Base-by-base conservation (phyloP, 1,284 basidiomycete species). In the Dichomitus squalens region DNA sequence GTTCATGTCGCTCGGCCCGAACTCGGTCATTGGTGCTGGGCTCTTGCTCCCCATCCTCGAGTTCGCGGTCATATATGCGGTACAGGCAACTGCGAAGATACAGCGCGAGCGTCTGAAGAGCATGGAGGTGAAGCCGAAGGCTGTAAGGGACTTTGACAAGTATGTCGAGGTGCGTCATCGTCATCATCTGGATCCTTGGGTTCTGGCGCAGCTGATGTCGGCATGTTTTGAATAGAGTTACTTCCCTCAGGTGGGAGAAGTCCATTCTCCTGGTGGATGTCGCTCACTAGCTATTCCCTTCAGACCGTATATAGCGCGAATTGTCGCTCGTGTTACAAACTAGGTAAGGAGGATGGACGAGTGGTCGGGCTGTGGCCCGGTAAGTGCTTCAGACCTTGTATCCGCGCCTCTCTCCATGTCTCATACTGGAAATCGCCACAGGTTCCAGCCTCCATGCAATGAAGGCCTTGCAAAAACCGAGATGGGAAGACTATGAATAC, bases 281-380 rank as follows among this genome's bases (percentile, higher is more conserved):
- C 6, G 11, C 18, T 27, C 18, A 6, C 1, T 1, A 9, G 34
- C 40, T 9, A 52, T 21, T 31, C 8, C 12, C 12, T 23, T 43
- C 35, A 86, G 82, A 85, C 83, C 3, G 83, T 87, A 1, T 87
- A 79, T 66, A 77, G 78, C 34, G 78, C 80, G 53, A 79, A 81
- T 55, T 87, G 86, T 64, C 75, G 79, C 5, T 84, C 84, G 3
- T 89, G 87, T 86, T 88, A 88, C 65, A 88, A 88, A 67, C 75
- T 73, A 44, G 84, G 84, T 4, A 79, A 79, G 58, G 78, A 79
- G 62, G 82, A 85, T 56, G 85, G 86, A 2, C 76, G 81, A 1
- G 73, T 87, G 2, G 76, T 78, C 20, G 84, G 75, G 0, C 70
- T 88, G 4, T 88, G 83, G 83, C 86, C 85, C 23, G 84, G 84